Evolutionary conservation across 2,329 filamentous ascomycete species (phyloP).

Genomic region (Epicoccum nigrum): DNA sequence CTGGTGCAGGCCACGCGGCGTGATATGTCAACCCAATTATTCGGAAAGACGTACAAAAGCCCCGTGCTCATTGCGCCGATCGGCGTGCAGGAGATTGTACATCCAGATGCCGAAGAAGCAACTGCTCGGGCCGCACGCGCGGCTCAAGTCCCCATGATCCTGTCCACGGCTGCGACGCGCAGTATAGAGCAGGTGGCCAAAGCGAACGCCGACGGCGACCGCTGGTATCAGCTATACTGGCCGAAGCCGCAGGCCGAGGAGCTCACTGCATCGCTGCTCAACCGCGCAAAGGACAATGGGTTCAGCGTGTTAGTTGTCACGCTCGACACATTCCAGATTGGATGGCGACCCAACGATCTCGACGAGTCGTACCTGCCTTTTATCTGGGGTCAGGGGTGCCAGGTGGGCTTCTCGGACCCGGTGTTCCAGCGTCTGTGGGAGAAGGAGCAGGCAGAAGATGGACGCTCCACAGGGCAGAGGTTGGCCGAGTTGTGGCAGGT

Average conservation of each 20-base stretch:
- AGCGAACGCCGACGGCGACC: conserved; percentile 61
- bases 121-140: conserved; percentile 67
- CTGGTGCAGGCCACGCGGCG: conserved; percentile 47
- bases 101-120: conserved; percentile 68
- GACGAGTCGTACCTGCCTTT: conserved; percentile 68
- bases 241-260: conserved; percentile 68
- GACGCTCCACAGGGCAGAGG: conserved; percentile 39
- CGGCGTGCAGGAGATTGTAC: conserved; percentile 72
- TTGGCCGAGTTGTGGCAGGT: conserved; percentile 46
- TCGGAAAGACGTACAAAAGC: conserved; percentile 53
- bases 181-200: conserved; percentile 70
- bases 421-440: conserved; percentile 45
- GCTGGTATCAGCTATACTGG: conserved; percentile 82
- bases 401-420: conserved; percentile 46
- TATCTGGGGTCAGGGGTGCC: conserved; percentile 51
- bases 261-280: conserved; percentile 67
- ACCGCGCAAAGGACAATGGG: conserved; percentile 65
- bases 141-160: conserved; percentile 67
- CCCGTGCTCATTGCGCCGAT: conserved; percentile 71
- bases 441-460: conserved; percentile 41
- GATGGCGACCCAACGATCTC: conserved; percentile 72
- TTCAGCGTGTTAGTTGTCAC: conserved; percentile 74
- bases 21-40: conserved; percentile 38
- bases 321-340: conserved; percentile 71
- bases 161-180: conserved; percentile 68